Evolutionary conservation across 1,139 yeast genomes (phyloP).

Genomic region (Yamadazyma siamensis): DNA sequence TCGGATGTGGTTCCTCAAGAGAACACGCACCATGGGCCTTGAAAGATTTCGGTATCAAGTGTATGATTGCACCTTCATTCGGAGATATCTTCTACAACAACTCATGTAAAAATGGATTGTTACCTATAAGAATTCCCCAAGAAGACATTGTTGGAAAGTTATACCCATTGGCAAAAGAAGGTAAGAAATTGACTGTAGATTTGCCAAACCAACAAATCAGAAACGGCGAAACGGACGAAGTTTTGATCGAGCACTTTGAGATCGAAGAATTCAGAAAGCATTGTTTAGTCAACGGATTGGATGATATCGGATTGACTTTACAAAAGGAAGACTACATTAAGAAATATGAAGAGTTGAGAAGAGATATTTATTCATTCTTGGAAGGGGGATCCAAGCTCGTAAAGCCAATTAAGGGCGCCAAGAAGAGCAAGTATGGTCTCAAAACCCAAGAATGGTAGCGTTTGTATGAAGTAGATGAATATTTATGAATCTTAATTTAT

Average conservation of each 20-base stretch:
- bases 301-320: slow-evolving; percentile 92
- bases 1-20: slow-evolving; percentile 98
- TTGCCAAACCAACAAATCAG: slow-evolving; percentile 80
- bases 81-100: slow-evolving; percentile 98
- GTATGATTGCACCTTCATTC: slow-evolving; percentile 94
- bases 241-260: slow-evolving; percentile 77
- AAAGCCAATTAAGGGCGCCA: slow-evolving; percentile 66
- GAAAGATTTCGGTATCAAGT: slow-evolving; percentile 93
- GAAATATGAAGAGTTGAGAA: slow-evolving; percentile 74
- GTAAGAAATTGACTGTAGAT: slow-evolving; percentile 72
- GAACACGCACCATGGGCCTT: slow-evolving; percentile 99
- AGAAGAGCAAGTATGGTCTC: slow-evolving; percentile 66
- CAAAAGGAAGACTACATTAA: slow-evolving; percentile 78
- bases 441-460: slow-evolving; percentile 75
- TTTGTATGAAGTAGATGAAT: slow-evolving; percentile 3
- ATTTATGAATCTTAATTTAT: neutral
- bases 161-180: slow-evolving; percentile 74
- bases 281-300: slow-evolving; percentile 90
- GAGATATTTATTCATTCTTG: slow-evolving; percentile 78
- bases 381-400: slow-evolving; percentile 77
- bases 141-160: slow-evolving; percentile 67
- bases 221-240: slow-evolving; percentile 63
- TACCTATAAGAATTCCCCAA: slow-evolving; percentile 85
- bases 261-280: slow-evolving; percentile 91
- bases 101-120: slow-evolving; percentile 90